Evolutionary conservation across 345 rosid genomes (phyloP), one percentile per base, ranked within the genome.

Genomic region (Citrus sp.): DNA sequence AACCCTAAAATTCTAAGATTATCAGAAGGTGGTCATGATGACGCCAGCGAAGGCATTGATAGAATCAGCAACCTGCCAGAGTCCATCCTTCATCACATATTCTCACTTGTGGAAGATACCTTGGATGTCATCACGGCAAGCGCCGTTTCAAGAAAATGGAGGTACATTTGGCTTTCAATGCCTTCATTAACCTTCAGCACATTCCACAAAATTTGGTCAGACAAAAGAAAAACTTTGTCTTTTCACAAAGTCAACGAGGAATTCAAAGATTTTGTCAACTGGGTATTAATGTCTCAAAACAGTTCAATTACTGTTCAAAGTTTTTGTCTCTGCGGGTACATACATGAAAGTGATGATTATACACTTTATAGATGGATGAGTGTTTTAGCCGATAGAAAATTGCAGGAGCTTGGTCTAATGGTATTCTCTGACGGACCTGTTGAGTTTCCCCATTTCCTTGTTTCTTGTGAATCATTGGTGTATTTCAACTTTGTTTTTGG

Each of bases 81-180:
- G 16, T 12, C 51, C 51, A 42, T 42, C 51, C 51, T 42, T 42
- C 51, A 42, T 42, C 16, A 42, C 16, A 12, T 42, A 42, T 42
- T 42, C 16, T 42, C 16, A 42, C 51, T 42, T 42, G 51, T 42
- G 16, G 16, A 42, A 14, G 16, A 42, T 42, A 42, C 51, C 51
- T 42, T 42, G 4, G 71, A 64, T 12, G 70, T 75, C 2, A 49
- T 75, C 40, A 46, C 61, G 21, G 21, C 30, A 13, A 64, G 71
- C 5, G 32, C 46, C 0, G 65, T 58, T 56, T 37, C 76, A 34
- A 58, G 76, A 58, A 35, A 24, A 34, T 73, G 34, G 54, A 22
- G 71, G 71, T 6, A 65, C n/a, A 28, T 51, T 42, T 65, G 72
- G 78, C 13, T 55, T 32, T 76, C 64, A 67, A 65, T 51, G 46